Conservation (phyloP, 768 basidiomycete species). For the Jaapia argillacea region DNA sequence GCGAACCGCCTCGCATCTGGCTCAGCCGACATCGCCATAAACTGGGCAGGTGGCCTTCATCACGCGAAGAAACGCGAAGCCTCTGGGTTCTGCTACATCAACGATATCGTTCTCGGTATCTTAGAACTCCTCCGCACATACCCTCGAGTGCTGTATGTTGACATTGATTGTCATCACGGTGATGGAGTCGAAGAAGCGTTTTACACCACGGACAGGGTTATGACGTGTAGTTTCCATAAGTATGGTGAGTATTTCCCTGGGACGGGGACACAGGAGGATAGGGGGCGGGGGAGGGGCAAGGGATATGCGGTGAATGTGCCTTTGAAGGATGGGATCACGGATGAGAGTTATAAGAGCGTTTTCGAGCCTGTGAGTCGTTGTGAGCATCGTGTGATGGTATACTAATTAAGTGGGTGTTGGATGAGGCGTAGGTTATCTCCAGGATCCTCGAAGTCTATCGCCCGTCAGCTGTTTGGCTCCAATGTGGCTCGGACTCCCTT, state of each 20-base stretch:
- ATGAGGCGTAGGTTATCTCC: conserved; percentile 51
- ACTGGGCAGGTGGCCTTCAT: conserved; percentile 98
- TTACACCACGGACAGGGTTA: conserved; percentile 93
- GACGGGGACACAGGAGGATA: conserved; percentile 79
- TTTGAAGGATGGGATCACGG: conserved; percentile 87
- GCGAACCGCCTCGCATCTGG: conserved; percentile 75
- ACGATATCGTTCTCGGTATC: conserved; percentile 92
- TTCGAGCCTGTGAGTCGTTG: conserved; percentile 73
- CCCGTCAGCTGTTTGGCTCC: conserved; percentile 82
- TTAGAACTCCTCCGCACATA: conserved; percentile 83
- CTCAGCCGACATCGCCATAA: conserved; percentile 75
- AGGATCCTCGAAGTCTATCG: conserved; percentile 82
- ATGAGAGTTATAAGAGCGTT: conserved; percentile 78
- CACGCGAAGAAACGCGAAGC: conserved; percentile 99
- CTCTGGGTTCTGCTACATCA: conserved; percentile 98
- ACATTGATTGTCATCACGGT: conserved; percentile 97
- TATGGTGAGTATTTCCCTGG: conserved; percentile 94
- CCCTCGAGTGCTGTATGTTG: conserved; percentile 89
- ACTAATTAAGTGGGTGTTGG: neutral
- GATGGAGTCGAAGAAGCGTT: conserved; percentile 99
- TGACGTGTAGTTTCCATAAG: conserved; percentile 97
- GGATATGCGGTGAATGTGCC: conserved; percentile 92
- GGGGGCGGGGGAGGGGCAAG: conserved; percentile 74
- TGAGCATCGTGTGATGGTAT: neutral
- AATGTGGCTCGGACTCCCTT: conserved; percentile 94